Percentiles rank a stretch among this genome's conserved stretches.
phyloP scores from a whole-genome alignment of 192 early-diverging fungal species.

The Neocallimastix lanati region DNA sequence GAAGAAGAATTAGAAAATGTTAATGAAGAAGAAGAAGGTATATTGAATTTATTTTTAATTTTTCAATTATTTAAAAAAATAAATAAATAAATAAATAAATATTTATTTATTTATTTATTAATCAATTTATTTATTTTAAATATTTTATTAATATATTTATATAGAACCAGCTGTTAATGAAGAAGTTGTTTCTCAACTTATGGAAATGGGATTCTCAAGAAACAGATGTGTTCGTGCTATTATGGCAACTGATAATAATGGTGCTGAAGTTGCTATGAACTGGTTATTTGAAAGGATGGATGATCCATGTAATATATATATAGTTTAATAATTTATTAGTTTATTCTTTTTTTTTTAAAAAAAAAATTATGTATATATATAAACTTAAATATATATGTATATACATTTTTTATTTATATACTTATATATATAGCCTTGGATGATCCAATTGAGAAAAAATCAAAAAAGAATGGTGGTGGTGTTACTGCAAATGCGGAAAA shows the following conservation, averaged over 20 bases:
- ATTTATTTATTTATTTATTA: no score
- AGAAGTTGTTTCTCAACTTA: slow-evolving; percentile 49
- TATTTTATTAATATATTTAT: no score
- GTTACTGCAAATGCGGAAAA: slow-evolving; percentile 26
- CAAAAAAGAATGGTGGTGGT: slow-evolving; percentile 7
- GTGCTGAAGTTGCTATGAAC: slow-evolving; percentile 69
- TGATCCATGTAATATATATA: slow-evolving; percentile 67
- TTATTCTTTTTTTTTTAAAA: no score
- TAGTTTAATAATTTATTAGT: no score
- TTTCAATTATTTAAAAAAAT: no score
- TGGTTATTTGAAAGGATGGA: slow-evolving; percentile 98
- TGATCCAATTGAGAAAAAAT: slow-evolving; percentile 25
- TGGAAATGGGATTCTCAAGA: slow-evolving; percentile 88
- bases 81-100: no score
- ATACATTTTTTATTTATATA: no score
- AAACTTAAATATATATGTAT: no score
- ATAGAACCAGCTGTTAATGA: slow-evolving; percentile 38
- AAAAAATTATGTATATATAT: no score
- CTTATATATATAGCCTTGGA: slow-evolving; percentile 28
- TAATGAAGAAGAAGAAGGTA: no score
- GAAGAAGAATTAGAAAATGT: slow-evolving; percentile 24
- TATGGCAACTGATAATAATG: slow-evolving; percentile 48
- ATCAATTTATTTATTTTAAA: no score
- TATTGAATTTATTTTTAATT: no score
- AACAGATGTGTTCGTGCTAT: slow-evolving; percentile 68